phyloP scores from a whole-genome alignment of 768 basidiomycete genomes.

The Crepidotus variabilis region DNA sequence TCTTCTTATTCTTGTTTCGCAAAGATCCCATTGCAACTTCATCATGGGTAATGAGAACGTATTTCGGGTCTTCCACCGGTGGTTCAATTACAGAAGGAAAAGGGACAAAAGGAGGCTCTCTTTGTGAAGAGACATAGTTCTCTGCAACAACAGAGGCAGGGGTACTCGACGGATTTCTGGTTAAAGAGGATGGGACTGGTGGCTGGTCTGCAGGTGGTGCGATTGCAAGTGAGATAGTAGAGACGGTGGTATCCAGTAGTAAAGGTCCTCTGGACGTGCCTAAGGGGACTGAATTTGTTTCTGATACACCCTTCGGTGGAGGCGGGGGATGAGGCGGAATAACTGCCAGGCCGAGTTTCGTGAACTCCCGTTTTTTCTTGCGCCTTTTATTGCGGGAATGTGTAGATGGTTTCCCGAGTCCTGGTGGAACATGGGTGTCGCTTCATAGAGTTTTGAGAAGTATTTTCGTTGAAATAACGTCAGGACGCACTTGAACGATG shows the following conservation, averaged over 20 bases:
- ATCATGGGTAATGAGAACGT: constrained; percentile 14
- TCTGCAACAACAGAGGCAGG: neutral
- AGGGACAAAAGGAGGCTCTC: neutral
- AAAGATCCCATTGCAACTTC: constrained; percentile 48
- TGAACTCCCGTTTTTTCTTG: constrained; percentile 35
- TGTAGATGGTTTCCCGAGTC: constrained; percentile 55
- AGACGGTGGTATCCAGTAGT: neutral
- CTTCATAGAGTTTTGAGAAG: neutral
- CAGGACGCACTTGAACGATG: neutral
- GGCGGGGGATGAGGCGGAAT: neutral
- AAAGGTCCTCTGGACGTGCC: constrained; percentile 17
- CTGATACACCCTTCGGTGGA: constrained; percentile 28
- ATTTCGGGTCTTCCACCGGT: neutral
- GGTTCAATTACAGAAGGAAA: neutral
- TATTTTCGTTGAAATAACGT: neutral
- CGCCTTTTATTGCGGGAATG: constrained; percentile 57
- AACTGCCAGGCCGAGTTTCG: constrained; percentile 5
- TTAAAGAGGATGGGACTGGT: neutral
- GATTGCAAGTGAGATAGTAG: neutral
- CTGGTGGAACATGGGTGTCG: constrained; percentile 44
- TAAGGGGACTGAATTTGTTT: constrained; percentile 42
- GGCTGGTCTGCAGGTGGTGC: neutral
- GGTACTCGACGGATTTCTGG: neutral
- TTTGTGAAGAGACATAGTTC: constrained; percentile 4
- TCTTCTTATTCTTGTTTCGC: constrained; percentile 74